Base-by-base conservation (phyloP, 208 protist species). In the Trypanosoma grayi region DNA sequence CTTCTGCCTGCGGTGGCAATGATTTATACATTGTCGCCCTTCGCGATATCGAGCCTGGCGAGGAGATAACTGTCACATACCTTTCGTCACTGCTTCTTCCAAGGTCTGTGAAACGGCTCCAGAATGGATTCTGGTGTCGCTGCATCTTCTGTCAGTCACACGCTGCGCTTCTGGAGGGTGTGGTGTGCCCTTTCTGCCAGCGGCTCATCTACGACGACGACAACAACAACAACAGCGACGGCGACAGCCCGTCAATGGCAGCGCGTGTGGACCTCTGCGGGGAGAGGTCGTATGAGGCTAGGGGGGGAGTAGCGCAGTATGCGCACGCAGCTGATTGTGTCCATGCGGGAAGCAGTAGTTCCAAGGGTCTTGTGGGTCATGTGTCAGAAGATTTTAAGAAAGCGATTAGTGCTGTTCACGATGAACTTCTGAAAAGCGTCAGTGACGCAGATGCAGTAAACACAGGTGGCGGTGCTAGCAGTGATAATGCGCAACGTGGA, bases 41-140 rank as follows among this genome's bases (percentile, higher is more conserved):
- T 33, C 65, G 77, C 18, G 46, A 78, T 44, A 90, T 93, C 61
- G 67, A 73, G 18, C 60, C 55, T 10, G 80, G 79, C 8, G 85
- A 90, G 59, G 82, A 89, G 63, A 65, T 93, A 36, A 85, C 79
- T 39, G 66, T 93, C 14, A 79, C 82, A 10, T 93, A 87, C 61
- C 58, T 81, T 27, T 45, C 80, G 4, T 79, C 77, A 40, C 60
- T 74, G 10, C 58, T 70, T 18, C 16, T 81, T 40, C 69, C 77
- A 16, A 53, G 27, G 14, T 41, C 36, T 10, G 56, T 73, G 60
- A 82, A 77, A 27, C 13, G 70, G 18, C 2, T 43, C 2, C 36
- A 62, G 2, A 52, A 78, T 34, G 64, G 70, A 8, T 88, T 87
- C 66, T 31, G 0, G 22, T 92, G 85, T 40, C 50, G 53, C 6